phyloP scores from a whole-genome alignment of 768 basidiomycete genomes.

The Scleroderma citrinum region DNA sequence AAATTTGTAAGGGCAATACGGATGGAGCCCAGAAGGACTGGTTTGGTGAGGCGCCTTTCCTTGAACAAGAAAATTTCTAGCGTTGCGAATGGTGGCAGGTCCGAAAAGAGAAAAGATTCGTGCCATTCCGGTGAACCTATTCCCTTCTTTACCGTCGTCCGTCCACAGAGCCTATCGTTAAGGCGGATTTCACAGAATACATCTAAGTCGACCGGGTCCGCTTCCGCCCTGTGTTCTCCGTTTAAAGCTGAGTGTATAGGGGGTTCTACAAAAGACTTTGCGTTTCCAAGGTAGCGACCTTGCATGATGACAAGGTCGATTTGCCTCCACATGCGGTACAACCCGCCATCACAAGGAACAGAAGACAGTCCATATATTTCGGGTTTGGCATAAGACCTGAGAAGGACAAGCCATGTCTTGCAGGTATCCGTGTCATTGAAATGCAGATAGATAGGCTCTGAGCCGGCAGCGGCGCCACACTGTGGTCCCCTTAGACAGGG shows the following conservation, averaged over 20 bases:
- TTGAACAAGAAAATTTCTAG: constrained; percentile 64
- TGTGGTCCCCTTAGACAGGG: constrained; percentile 45
- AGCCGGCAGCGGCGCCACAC: constrained; percentile 44
- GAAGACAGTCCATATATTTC: constrained; percentile 68
- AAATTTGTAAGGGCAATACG: constrained; percentile 65
- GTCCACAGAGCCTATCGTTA: constrained; percentile 60
- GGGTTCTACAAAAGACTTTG: constrained; percentile 29
- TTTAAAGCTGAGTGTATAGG: constrained; percentile 20
- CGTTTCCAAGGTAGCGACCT: constrained; percentile 64
- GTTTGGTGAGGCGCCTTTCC: constrained; percentile 59
- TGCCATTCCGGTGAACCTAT: constrained; percentile 74
- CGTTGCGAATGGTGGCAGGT: constrained; percentile 72
- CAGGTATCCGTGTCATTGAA: constrained; percentile 60
- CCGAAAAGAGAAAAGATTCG: constrained; percentile 67
- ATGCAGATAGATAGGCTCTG: constrained; percentile 70
- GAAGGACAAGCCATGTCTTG: constrained; percentile 72
- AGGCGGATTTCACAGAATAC: constrained; percentile 76
- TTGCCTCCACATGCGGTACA: constrained; percentile 86
- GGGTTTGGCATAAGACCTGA: constrained; percentile 75
- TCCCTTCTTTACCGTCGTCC: constrained; percentile 68
- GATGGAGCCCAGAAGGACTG: constrained; percentile 52
- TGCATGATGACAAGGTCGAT: constrained; percentile 68
- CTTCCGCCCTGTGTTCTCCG: constrained; percentile 33
- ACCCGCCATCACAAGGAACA: constrained; percentile 56
- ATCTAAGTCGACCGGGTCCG: constrained; percentile 58